Percentiles rank a stretch among this genome's conserved stretches.
Evolutionary conservation across 441 rosid genomes (phyloP).

Genomic region (Erodium moschatum): DNA sequence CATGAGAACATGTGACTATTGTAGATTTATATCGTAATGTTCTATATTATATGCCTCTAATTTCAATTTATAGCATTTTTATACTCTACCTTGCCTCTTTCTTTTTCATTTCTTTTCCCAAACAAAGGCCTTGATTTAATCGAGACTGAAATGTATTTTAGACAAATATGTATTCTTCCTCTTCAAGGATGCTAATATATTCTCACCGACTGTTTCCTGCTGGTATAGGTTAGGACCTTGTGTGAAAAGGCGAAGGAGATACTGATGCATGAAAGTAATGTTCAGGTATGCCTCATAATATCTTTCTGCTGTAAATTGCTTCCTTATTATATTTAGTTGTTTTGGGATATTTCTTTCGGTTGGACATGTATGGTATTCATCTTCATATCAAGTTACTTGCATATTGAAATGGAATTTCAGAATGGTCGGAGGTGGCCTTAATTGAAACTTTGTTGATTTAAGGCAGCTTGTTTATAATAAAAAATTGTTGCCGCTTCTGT

Average conservation of each 20-base stretch:
- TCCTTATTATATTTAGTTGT: neutral
- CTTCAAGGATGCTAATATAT: neutral
- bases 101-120: neutral
- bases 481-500: neutral
- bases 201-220: neutral
- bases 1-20: neutral
- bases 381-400: neutral
- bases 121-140: too few relatives aligned
- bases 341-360: neutral
- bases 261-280: constrained; percentile 5
- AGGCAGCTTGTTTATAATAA: neutral
- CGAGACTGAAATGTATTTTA: too few relatives aligned
- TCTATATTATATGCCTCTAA: neutral
- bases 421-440: neutral
- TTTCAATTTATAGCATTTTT: constrained; percentile 3
- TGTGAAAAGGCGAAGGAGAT: constrained; percentile 11
- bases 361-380: neutral
- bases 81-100: neutral
- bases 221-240: constrained; percentile 8
- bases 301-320: neutral
- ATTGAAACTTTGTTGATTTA: neutral
- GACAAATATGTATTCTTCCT: too few relatives aligned
- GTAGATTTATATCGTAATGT: neutral
- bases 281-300: constrained; percentile 1
- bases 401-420: neutral